Conservation (phyloP, 345 rosid genomes). For the Lumnitzera racemosa region DNA sequence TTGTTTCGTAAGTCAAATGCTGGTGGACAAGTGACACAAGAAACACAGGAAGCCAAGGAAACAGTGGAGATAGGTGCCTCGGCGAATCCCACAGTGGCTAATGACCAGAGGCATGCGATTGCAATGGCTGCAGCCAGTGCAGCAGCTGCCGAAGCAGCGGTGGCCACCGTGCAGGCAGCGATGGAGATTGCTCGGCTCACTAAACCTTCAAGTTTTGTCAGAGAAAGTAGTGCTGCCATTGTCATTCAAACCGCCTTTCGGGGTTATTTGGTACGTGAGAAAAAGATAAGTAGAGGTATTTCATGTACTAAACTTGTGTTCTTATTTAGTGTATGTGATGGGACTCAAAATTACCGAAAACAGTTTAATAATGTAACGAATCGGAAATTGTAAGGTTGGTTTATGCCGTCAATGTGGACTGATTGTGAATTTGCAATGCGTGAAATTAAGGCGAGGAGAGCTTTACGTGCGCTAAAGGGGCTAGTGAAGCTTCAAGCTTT, state of each 20-base stretch:
- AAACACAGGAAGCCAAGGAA: conserved; percentile 25
- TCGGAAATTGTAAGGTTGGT: too few relatives aligned
- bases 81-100: conserved; percentile 15
- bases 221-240: conserved; percentile 66
- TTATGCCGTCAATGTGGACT: too few relatives aligned
- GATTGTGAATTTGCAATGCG: too few relatives aligned
- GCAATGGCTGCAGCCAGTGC: conserved; percentile 55
- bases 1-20: conserved; percentile 36
- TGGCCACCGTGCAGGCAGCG: conserved; percentile 54
- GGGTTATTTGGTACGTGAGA: conserved; percentile 58
- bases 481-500: conserved; percentile 89
- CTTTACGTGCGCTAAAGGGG: conserved; percentile 79
- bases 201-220: conserved; percentile 32
- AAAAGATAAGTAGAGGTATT: neutral
- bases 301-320: too few relatives aligned
- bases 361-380: too few relatives aligned
- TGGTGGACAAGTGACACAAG: neutral
- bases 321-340: too few relatives aligned
- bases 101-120: conserved; percentile 45
- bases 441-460: conserved; percentile 59
- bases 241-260: conserved; percentile 78
- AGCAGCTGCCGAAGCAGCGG: conserved; percentile 55
- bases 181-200: conserved; percentile 55
- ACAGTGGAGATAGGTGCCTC: conserved; percentile 24
- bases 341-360: too few relatives aligned